phyloP scores from a whole-genome alignment of 2,329 filamentous ascomycete species.

The Volutella citrinella region DNA sequence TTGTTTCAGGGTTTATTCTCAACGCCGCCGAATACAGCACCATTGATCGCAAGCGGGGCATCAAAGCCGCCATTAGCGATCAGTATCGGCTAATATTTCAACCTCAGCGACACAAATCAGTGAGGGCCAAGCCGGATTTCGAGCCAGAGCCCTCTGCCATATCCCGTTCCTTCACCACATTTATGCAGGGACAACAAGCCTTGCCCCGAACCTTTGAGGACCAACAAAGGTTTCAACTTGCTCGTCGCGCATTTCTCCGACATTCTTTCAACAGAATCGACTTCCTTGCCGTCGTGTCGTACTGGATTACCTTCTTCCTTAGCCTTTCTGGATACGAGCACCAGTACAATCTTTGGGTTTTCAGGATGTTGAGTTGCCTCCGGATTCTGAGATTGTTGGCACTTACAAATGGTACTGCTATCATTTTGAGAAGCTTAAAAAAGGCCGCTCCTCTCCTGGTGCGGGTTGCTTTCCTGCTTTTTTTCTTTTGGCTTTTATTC shows the following conservation, averaged over 20 bases:
- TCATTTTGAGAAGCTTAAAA: slow-evolving; percentile 92
- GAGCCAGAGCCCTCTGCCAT: slow-evolving; percentile 60
- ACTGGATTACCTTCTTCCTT: slow-evolving; percentile 85
- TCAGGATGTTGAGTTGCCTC: slow-evolving; percentile 94
- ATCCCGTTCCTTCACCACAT: slow-evolving; percentile 75
- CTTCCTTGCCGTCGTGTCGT: slow-evolving; percentile 90
- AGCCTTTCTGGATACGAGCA: slow-evolving; percentile 68
- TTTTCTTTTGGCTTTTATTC: slow-evolving; percentile 97
- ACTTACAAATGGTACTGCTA: slow-evolving; percentile 89
- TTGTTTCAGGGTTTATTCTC: slow-evolving; percentile 90
- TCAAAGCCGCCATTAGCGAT: slow-evolving; percentile 70
- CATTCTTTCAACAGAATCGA: slow-evolving; percentile 96
- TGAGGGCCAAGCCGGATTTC: slow-evolving; percentile 49
- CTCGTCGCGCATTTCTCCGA: slow-evolving; percentile 85
- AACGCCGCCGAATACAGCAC: slow-evolving; percentile 93
- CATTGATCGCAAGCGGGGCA: slow-evolving; percentile 72
- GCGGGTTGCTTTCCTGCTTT: slow-evolving; percentile 89
- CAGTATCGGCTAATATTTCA: slow-evolving; percentile 79
- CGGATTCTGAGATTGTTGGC: slow-evolving; percentile 88
- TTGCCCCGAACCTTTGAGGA: slow-evolving; percentile 65
- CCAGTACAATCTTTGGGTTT: slow-evolving; percentile 74
- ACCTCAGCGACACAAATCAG: slow-evolving; percentile 71
- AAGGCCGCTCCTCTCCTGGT: slow-evolving; percentile 89
- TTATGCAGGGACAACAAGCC: slow-evolving; percentile 60
- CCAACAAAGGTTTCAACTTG: slow-evolving; percentile 80